A percentile compares a stretch with the other conserved stretches of the same genome.
These are phyloP conservation scores for Xylaria palmicola DNA, from an alignment of 495 filamentous ascomycete species.

Conservation along the genomic window DNA sequence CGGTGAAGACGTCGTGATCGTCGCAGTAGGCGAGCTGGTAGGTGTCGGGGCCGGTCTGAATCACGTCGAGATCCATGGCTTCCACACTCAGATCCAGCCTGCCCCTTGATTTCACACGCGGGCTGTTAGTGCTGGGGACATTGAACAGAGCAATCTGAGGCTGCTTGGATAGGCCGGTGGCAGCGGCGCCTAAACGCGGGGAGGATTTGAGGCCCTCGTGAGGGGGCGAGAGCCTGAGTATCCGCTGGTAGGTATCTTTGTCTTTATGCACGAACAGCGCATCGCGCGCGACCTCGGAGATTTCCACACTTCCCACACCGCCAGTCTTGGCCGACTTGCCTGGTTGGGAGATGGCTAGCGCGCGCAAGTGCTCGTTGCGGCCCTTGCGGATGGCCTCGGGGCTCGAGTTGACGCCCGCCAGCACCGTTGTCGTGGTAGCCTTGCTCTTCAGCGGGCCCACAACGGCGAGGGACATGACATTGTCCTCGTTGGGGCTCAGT, in stretches of 20 bases:
- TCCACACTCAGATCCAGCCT: slow-evolving; percentile 69
- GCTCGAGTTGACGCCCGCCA: slow-evolving; percentile 86
- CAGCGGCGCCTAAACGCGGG: slow-evolving; percentile 66
- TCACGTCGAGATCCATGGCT: slow-evolving; percentile 79
- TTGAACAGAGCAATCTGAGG: slow-evolving; percentile 78
- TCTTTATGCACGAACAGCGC: slow-evolving; percentile 63
- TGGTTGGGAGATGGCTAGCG: slow-evolving; percentile 64
- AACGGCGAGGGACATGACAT: slow-evolving; percentile 76
- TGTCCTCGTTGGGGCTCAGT: slow-evolving; percentile 86
- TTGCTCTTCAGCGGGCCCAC: slow-evolving; percentile 56
- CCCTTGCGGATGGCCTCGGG: slow-evolving; percentile 65
- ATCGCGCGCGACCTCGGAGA: slow-evolving; percentile 55
- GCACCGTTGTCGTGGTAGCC: slow-evolving; percentile 59
- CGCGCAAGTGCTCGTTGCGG: slow-evolving; percentile 83
- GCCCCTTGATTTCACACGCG: slow-evolving; percentile 60
- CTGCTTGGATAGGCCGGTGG: slow-evolving; percentile 69
- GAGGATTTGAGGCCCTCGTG: slow-evolving; percentile 40
- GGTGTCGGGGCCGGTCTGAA: slow-evolving; percentile 54
- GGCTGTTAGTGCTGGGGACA: slow-evolving; percentile 54
- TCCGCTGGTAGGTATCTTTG: slow-evolving; percentile 74
- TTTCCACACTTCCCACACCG: slow-evolving; percentile 45
- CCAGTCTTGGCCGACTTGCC: slow-evolving; percentile 42
- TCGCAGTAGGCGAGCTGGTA: slow-evolving; percentile 80
- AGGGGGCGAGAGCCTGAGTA: slow-evolving; percentile 68
- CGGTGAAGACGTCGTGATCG: slow-evolving; percentile 66